Evolutionary conservation across 2,329 filamentous ascomycete species (phyloP), one percentile per base, ranked within the genome.

Genomic region (Aureobasidium subglaciale): DNA sequence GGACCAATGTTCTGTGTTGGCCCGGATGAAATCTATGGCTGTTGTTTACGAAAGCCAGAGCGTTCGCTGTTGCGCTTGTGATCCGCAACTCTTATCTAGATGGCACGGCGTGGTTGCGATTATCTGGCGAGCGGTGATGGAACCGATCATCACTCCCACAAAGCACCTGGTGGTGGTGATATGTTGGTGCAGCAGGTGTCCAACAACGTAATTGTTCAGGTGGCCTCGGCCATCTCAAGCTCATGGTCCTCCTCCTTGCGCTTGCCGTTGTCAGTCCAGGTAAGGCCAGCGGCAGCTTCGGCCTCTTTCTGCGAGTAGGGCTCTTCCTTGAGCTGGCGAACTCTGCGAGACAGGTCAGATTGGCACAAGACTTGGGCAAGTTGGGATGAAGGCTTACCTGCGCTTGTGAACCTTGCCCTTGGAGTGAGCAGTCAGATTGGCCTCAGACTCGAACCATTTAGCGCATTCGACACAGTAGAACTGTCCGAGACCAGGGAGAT

Each of bases 341-440:
- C 74, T 69, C 92, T 95, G 50, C 38, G 56, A 42, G n/a, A 24
- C 3, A 22, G 15, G 30, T 53, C 32, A 57, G 48, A 11, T 8
- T 8, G 15, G 22, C 11, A 18, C 30, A 34, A 6, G 18, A 18
- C 5, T 20, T 18, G 16, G 4, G 58, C 16, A 5, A 18, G 16
- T 13, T 11, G 1, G 4, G 2, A 16, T 13, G 1, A 9, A 16
- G 48, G 66, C 71, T 61, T 67, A 90, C 88, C 87, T 87, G 76
- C 90, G 83, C 81, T 91, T 96, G 74, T 99, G 93, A 61, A 88
- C 89, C 75, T 96, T 99, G 64, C 89, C 90, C 70, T 87, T 89
- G 56, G 78, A 78, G 73, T 99, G 93, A 25, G 82, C 78, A 32
- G 79, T 77, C 57, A 95, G 75, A 63, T 88, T 95, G 64, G 80